Evolutionary conservation across 2,329 filamentous ascomycete genomes (phyloP), one percentile per base, ranked within the genome.

Genomic region (Cyanodermella asteris): DNA sequence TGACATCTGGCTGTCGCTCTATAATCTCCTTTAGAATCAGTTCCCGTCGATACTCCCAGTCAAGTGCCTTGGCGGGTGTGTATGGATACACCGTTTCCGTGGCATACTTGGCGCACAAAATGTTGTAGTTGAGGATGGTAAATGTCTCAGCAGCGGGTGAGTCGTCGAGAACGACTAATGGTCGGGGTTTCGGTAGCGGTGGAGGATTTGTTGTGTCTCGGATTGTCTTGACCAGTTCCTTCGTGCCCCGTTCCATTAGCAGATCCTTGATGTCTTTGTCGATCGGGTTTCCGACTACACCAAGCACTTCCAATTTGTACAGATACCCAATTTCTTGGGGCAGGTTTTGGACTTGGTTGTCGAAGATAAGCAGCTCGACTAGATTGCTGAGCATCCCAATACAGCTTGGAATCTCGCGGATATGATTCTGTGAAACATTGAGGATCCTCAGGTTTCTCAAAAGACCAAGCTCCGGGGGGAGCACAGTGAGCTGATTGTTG

Each of bases 371-470:
- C 5, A 97, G 59, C 36, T 76, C 71, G 50, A 78, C 81, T 28
- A 97, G 57, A 37, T 82, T 87, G 15, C 82, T 87, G 39, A 91
- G 78, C 84, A 94, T 97, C 42, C 87, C 87, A 31, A 97, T 68
- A 53, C 97, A 84, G 13, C 76, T 65, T 1, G 87, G 87, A 4
- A 97, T 56, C 34, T 75, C 69, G 6, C 62, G 63, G 31, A 97
- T 60, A 32, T 84, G 67, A 47, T 97, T 97, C 51, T 73, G 70
- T 0, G 87, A 94, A 3, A 82, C 61, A 47, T 97, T 84, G 24
- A 97, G 63, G 40, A 82, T 65, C 18, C 68, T 74, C 24, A 97
- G 55, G 34, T 75, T 72, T 34, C 82, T 71, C 35, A 97, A 58
- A 38, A 73, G 64, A 19, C 87, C 82, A 43, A 97, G 80, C 13